phyloP scores from a whole-genome alignment of 352 stramenopile species.

The Pythium inflatum region DNA sequence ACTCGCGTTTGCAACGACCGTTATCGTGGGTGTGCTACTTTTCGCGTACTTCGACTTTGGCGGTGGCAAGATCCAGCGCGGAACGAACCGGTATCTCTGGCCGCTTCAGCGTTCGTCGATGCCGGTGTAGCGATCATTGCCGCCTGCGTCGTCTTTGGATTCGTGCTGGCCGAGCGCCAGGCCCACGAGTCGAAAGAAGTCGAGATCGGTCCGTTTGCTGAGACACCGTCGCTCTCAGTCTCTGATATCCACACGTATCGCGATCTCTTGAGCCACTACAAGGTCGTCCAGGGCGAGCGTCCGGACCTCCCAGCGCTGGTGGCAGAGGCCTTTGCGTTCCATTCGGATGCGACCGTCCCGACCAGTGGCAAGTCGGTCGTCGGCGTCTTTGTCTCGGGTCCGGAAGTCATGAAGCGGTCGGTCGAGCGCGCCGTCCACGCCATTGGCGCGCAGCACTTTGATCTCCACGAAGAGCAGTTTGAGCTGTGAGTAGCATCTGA shows the following conservation, averaged over 20 bases:
- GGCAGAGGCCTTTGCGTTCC: no score
- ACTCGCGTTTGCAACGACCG: conserved; percentile 2
- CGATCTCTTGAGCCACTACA: no score
- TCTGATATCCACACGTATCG: no score
- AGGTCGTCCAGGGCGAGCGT: conserved; percentile 15
- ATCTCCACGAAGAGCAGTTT: conserved; percentile 32
- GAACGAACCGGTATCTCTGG: conserved; percentile 22
- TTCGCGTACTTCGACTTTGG: conserved; percentile 31
- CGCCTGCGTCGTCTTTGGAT: conserved; percentile 5
- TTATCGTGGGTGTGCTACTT: conserved; percentile 5
- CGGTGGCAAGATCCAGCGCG: conserved; percentile 19
- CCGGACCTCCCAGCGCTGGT: no score
- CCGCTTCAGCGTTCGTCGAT: conserved; percentile 34
- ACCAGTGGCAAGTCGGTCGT: neutral
- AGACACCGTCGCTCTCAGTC: neutral
- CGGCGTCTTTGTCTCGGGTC: conserved; percentile 29
- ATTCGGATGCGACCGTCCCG: neutral
- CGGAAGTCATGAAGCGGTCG: conserved; percentile 17
- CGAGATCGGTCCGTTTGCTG: conserved; percentile 4
- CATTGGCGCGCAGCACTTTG: conserved; percentile 20
- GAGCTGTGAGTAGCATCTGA: no score
- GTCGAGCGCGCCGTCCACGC: neutral
- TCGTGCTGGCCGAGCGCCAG: neutral
- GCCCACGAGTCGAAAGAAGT: neutral
- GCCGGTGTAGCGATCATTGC: conserved; percentile 4